Conservation (phyloP, 2,329 filamentous ascomycete genomes). For the Alternaria panax region DNA sequence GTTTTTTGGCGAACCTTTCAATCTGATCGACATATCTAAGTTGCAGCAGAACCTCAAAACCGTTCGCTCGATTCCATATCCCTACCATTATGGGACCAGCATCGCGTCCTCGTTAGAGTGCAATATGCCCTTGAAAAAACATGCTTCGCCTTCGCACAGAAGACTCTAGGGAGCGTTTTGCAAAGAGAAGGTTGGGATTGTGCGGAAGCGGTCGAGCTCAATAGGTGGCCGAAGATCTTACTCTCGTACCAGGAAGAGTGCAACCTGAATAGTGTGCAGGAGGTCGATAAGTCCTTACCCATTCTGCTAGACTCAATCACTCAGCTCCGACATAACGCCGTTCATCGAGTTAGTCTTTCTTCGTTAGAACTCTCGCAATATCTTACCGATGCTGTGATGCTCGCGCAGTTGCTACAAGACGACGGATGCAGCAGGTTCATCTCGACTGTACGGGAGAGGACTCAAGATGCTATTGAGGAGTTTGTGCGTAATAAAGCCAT, state of each 20-base stretch:
- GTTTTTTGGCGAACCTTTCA: neutral
- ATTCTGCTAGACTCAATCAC: neutral
- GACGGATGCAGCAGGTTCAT: neutral
- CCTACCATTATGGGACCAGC: slow-evolving; percentile 5
- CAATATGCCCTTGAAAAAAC: slow-evolving; percentile 2
- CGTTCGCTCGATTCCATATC: neutral
- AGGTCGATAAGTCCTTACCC: neutral
- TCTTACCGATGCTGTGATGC: neutral
- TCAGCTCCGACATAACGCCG: slow-evolving; percentile 2
- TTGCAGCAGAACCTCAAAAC: neutral
- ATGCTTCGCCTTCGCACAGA: neutral
- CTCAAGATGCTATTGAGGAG: neutral
- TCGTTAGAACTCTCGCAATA: neutral
- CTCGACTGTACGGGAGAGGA: neutral
- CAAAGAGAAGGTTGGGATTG: slow-evolving; percentile 2
- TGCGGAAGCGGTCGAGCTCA: slow-evolving; percentile 4
- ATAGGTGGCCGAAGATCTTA: neutral
- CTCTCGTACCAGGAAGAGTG: neutral
- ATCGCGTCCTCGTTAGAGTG: neutral
- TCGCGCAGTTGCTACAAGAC: neutral
- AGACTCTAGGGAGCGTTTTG: neutral
- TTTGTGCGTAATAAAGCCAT: neutral
- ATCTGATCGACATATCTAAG: neutral
- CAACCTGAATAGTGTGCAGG: neutral
- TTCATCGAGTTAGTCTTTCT: slow-evolving; percentile 5